Evolutionary conservation across 2,329 filamentous ascomycete species (phyloP), one percentile per base, ranked within the genome.

Genomic region (Aspergillus tamarii): DNA sequence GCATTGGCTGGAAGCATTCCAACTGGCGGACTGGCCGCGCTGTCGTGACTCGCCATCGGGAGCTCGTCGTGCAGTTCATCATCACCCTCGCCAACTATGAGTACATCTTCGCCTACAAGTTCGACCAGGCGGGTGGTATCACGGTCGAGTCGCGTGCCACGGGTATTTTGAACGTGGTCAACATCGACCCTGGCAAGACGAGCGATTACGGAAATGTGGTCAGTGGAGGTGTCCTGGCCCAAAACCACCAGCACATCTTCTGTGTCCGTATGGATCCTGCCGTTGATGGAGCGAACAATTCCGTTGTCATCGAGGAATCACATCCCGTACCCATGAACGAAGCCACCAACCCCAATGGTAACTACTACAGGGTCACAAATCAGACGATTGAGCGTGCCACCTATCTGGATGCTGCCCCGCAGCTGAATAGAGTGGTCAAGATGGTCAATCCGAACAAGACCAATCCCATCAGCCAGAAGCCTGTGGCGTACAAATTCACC

Each of bases 201-300:
- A 87, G 89, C 21, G 85, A 87, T 1, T 89, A 87, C 76, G 88
- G 88, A 28, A 91, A 87, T 1, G 83, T 89, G 14, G 86, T 91
- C 14, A 86, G 88, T 66, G 87, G 87, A 0, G 88, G 88, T 45
- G 88, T 89, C 10, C 82, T 92, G 1, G 89, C 88, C 1, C 81
- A 84, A 1, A 87, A 91, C 74, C 91, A 93, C 73, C 90, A 93
- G 73, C 91, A 93, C 76, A 90, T 92, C 69, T 92, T 93, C 78
- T 87, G 84, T 45, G 81, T 89, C 0, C 85, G 87, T n/a, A 83
- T 89, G 6, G 87, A 89, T 68, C 86, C 87, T 14, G 85, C 85
- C 65, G 77, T 88, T 39, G 86, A 85, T 52, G 87, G 87, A 0
- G 77, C 80, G 43, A 75, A 78, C n/a, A 87, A 87, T 70, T 78